These are phyloP conservation scores for Amyloporia xantha DNA, from an alignment of 768 basidiomycete genomes.

Conservation along the genomic window DNA sequence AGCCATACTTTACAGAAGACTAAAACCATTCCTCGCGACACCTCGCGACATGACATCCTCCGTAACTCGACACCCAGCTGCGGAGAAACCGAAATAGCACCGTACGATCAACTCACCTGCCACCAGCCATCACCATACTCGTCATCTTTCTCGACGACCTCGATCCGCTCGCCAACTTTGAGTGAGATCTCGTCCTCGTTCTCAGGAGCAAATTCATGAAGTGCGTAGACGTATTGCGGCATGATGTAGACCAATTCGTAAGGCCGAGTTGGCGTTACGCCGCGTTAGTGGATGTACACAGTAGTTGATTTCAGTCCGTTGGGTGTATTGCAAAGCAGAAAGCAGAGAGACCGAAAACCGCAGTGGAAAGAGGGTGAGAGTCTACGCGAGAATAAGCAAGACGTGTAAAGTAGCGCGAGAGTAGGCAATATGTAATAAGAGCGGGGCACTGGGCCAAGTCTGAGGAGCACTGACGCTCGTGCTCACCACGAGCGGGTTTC, in stretches of 20 bases:
- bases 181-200: constrained; percentile 92
- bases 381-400: too few species aligned
- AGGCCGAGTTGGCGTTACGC: not conserved
- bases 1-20: too few species aligned
- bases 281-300: not conserved
- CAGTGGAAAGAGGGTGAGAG: constrained; percentile 1
- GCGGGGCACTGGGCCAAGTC: too few species aligned
- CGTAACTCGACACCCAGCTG: too few species aligned
- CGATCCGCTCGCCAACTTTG: constrained; percentile 77
- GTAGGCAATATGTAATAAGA: too few species aligned
- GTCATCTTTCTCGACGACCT: constrained; percentile 91
- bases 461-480: too few species aligned
- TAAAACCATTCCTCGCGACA: too few species aligned
- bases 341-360: not conserved
- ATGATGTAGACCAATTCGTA: constrained; percentile 28
- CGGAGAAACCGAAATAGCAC: not conserved
- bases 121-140: constrained; percentile 95
- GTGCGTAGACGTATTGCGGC: constrained; percentile 81
- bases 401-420: too few species aligned
- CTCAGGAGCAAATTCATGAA: constrained; percentile 87
- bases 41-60: too few species aligned
- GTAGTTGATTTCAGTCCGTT: not conserved
- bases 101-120: constrained; percentile 48
- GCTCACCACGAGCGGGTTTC: too few species aligned
- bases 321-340: not conserved